These are phyloP conservation scores for Fraxinus nigra DNA, from an alignment of 305 asterid species.

Conservation along the genomic window DNA sequence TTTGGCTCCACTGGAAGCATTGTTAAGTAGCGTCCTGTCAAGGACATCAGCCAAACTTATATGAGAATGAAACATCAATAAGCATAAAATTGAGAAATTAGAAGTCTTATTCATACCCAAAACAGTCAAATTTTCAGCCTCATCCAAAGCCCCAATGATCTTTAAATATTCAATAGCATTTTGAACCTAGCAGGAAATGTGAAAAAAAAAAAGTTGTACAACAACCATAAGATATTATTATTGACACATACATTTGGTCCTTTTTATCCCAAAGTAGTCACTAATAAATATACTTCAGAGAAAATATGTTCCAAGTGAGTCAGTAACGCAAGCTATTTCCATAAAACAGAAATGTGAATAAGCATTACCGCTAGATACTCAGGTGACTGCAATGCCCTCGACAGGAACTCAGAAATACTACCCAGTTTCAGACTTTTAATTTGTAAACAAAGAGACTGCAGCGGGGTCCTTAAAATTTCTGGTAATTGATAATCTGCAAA, in stretches of 20 bases:
- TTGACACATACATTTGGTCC: constrained; percentile 6
- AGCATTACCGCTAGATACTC: constrained; percentile 81
- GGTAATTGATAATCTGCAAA: constrained; percentile 89
- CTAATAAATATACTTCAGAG: constrained; percentile 14
- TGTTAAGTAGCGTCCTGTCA: constrained; percentile 79
- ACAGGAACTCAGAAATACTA: constrained; percentile 77
- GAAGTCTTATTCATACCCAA: constrained; percentile 51
- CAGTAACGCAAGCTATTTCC: constrained; percentile 15
- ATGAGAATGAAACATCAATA: constrained; percentile 21
- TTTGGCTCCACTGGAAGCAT: constrained; percentile 98
- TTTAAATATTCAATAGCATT: constrained; percentile 90
- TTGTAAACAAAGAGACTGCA: constrained; percentile 95
- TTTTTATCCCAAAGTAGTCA: constrained; percentile 12
- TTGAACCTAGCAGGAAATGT: constrained; percentile 58
- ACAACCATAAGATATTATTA: constrained; percentile 10
- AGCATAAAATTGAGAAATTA: constrained; percentile 23
- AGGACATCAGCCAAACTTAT: constrained; percentile 29
- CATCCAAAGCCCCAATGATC: constrained; percentile 90
- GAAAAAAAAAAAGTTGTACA: constrained; percentile 6
- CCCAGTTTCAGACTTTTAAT: constrained; percentile 92
- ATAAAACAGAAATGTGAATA: constrained; percentile 27
- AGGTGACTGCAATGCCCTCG: constrained; percentile 90
- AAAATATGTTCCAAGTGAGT: constrained; percentile 1
- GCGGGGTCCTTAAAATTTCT: constrained; percentile 92
- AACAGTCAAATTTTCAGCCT: constrained; percentile 75